These are phyloP conservation scores for Daldinia eschscholtzii DNA, from an alignment of 2,329 filamentous ascomycete species.

Conservation along the genomic window DNA sequence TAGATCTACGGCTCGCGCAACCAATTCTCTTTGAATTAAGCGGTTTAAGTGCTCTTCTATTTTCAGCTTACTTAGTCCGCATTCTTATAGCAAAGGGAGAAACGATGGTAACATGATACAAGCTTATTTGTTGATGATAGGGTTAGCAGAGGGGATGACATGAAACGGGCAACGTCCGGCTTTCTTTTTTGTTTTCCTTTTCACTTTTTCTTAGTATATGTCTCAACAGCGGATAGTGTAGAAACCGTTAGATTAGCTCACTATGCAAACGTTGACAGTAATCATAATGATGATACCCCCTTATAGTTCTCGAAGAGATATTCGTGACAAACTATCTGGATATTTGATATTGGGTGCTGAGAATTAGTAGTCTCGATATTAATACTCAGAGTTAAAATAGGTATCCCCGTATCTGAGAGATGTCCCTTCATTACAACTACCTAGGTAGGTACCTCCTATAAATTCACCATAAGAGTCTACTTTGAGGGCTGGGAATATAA, in stretches of 20 bases:
- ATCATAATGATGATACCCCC: conserved; percentile 1
- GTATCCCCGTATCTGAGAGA: too few relatives aligned
- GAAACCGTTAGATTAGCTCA: background rate
- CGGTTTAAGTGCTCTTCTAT: background rate
- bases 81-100: background rate
- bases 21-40: too few relatives aligned
- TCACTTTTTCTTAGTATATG: background rate
- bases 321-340: background rate
- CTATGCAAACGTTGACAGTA: background rate
- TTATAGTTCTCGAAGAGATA: background rate
- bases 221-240: background rate
- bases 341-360: background rate
- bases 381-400: too few relatives aligned
- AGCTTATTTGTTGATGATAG: conserved; percentile 2
- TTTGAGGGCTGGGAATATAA: too few relatives aligned
- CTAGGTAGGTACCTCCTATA: too few relatives aligned
- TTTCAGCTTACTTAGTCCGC: background rate
- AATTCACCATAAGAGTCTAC: too few relatives aligned
- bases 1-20: background rate
- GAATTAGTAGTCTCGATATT: too few relatives aligned
- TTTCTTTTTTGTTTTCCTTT: background rate
- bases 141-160: background rate
- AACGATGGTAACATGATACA: conserved; percentile 2
- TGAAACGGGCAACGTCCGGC: background rate
- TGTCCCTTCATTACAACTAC: too few relatives aligned